These are phyloP conservation scores for Tetradesmus obliquus DNA, from an alignment of 139 green algal genomes.

Conservation along the genomic window DNA sequence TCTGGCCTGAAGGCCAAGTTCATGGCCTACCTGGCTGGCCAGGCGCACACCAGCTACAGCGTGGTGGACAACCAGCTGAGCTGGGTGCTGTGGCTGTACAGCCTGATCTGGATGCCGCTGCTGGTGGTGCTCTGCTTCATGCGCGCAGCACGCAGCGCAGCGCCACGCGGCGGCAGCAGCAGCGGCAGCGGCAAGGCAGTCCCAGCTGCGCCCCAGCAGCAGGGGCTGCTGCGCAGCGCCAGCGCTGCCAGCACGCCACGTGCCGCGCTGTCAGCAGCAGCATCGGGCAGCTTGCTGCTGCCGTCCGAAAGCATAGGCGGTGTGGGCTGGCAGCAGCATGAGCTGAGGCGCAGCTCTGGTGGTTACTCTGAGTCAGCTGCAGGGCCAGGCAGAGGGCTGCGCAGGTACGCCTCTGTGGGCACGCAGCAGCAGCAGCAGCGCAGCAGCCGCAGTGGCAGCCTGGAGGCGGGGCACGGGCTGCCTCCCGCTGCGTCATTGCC, in stretches of 20 bases:
- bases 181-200: not conserved
- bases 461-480: not conserved
- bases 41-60: conserved; percentile 31
- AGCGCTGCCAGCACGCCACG: not conserved
- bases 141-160: not conserved
- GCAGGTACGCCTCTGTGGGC: not conserved
- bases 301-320: not conserved
- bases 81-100: conserved; percentile 44
- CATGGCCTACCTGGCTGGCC: not conserved
- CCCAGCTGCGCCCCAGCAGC: not conserved
- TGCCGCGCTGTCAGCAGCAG: not conserved
- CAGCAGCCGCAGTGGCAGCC: not conserved
- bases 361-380: not conserved
- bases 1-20: not conserved
- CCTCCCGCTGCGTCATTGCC: not conserved
- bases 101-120: conserved; percentile 40
- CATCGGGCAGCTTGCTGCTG: not conserved
- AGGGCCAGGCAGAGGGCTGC: not conserved
- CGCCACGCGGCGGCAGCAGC: not conserved
- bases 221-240: not conserved
- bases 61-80: conserved; percentile 16
- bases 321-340: not conserved
- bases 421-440: not conserved
- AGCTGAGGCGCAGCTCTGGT: not conserved
- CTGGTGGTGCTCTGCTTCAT: conserved; percentile 18